Base-by-base conservation (phyloP, 2,329 filamentous ascomycete species). In the Colletotrichum cordylinicola region DNA sequence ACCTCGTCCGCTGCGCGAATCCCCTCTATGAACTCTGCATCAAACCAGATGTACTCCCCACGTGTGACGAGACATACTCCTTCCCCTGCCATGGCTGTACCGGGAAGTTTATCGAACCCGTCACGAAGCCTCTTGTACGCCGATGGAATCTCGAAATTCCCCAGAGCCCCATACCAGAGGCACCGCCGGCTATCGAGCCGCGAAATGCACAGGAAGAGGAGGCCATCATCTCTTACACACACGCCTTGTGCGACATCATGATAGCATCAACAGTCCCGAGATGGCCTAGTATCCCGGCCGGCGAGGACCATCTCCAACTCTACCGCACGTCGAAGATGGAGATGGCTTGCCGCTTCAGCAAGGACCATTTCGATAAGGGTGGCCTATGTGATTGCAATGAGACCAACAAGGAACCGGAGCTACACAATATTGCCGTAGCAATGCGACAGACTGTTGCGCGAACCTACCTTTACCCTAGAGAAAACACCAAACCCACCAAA, bases 271-370 rank as follows among this genome's bases (percentile, higher is more conserved):
- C 55, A 27, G 18, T 60, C 16, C 52, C 35, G 12, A 27, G 48
- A n/a, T 60, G 55, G 48, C n/a, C 24, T 4, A 18, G 21, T 13
- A 31, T 33, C 7, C 13, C 58, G 18, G 60, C 29, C 24, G 29
- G 4, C 21, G 29, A 48, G 13, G 31, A 65, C 9, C 75, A 58
- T n/a, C n/a, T 52, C 43, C 33, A 65, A 21, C 29, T 27, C 24
- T 60, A 62, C 18, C 67, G 27, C 7, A 65, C 67, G 15, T 37
- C 37, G 39, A 73, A 74, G 58, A 65, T 73, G 16, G 76, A 77
- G 27, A 52, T 43, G 58, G 76, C 76, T 33, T 77, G 73, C 31
- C 68, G 69, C 52, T 76, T 77, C 66, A 29, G 72, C 68, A 72
- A 72, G 24, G 29, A 70, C 35, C 76, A 77, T 21, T 70, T 76